These are phyloP conservation scores for Candida qinlingensis DNA, from an alignment of 805 yeast species.

Conservation along the genomic window DNA sequence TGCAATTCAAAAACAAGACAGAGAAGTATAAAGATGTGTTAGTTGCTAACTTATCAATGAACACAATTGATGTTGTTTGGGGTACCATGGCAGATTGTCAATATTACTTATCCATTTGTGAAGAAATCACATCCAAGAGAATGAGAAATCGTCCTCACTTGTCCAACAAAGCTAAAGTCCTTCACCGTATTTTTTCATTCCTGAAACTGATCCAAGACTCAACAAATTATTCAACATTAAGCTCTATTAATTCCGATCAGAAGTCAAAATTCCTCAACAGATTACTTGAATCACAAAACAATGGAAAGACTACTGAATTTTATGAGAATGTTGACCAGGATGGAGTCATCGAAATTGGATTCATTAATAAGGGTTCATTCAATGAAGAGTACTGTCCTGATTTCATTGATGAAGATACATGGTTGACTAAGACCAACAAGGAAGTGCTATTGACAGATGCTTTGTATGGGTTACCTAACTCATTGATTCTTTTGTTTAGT, in stretches of 20 bases:
- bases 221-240: slow-evolving; percentile 25
- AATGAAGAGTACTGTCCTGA: slow-evolving; percentile 26
- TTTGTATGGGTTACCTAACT: slow-evolving; percentile 78
- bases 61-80: slow-evolving; percentile 83
- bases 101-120: slow-evolving; percentile 71
- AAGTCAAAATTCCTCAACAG: slow-evolving; percentile 12
- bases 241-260: slow-evolving; percentile 10
- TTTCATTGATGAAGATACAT: slow-evolving; percentile 32
- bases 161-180: slow-evolving; percentile 67
- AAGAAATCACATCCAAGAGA: slow-evolving; percentile 63
- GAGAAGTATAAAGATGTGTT: slow-evolving; percentile 81
- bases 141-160: slow-evolving; percentile 60
- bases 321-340: slow-evolving; percentile 38
- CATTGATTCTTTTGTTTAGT: slow-evolving; percentile 65
- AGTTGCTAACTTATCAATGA: slow-evolving; percentile 81
- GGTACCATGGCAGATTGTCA: slow-evolving; percentile 86
- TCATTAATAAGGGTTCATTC: slow-evolving; percentile 14
- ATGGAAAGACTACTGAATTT: slow-evolving; percentile 27
- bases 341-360: slow-evolving; percentile 44
- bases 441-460: slow-evolving; percentile 71
- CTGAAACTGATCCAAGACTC: slow-evolving; percentile 74
- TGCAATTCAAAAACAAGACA: slow-evolving; percentile 28
- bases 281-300: slow-evolving; percentile 11
- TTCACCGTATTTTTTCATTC: slow-evolving; percentile 76
- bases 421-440: slow-evolving; percentile 32